Evolutionary conservation across 1,139 yeast genomes (phyloP).

Genomic region (Yamadazyma oceani): DNA sequence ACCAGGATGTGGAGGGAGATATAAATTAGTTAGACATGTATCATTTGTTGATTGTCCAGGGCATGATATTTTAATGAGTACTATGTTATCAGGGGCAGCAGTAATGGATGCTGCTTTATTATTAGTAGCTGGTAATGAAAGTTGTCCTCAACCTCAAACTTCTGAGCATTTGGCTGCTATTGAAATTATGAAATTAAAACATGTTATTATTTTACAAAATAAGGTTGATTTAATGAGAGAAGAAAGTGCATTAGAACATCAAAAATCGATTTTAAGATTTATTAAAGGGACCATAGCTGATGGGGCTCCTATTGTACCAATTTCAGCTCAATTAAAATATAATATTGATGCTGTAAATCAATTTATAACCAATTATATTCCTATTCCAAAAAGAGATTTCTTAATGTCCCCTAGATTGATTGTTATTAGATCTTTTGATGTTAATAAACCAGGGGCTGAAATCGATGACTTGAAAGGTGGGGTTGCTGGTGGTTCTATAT

Average conservation of each 20-base stretch:
- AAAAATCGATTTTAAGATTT: conserved; percentile 86
- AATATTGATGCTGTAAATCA: conserved; percentile 98
- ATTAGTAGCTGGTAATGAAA: conserved; percentile 96
- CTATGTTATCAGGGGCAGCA: conserved; percentile 99
- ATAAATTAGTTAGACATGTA: conserved; percentile 89
- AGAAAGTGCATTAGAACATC: conserved; percentile 93
- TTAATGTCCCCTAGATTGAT: conserved; percentile 90
- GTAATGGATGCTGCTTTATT: conserved; percentile 99
- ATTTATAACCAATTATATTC: conserved; percentile 91
- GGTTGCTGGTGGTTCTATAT: conserved; percentile 99
- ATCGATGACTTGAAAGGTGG: conserved; percentile 98
- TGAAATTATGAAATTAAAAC: conserved; percentile 97
- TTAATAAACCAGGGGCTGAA: conserved; percentile 98
- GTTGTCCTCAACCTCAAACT: conserved; percentile 99
- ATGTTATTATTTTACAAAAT: conserved; percentile 93
- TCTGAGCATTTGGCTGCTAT: conserved; percentile 99
- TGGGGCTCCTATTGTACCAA: conserved; percentile 98
- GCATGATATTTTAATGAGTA: conserved; percentile 99
- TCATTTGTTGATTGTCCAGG: conserved; percentile 99
- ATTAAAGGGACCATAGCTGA: conserved; percentile 98
- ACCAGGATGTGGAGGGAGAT: conserved; percentile 82
- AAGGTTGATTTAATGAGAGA: conserved; percentile 99
- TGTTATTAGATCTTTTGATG: conserved; percentile 98
- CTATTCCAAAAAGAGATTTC: conserved; percentile 95
- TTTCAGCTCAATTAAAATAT: conserved; percentile 97